Percentiles rank a stretch among this genome's conserved stretches.
Conservation (phyloP, 345 rosid species). For the Murraya koenigii region DNA sequence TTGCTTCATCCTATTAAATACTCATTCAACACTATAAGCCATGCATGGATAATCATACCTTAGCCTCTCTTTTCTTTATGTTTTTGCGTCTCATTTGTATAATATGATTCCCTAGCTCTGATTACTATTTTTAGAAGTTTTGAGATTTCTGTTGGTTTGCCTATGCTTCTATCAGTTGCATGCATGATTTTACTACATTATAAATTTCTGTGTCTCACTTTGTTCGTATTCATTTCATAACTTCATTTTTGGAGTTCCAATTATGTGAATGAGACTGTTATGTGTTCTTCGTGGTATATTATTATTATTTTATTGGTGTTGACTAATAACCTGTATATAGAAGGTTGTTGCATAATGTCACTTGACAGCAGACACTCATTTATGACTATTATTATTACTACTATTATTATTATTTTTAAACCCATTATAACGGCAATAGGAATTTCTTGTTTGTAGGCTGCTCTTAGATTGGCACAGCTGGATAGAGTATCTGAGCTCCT, state of each 20-base stretch:
- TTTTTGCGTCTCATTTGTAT: not conserved
- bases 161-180: not conserved
- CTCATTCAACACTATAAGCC: not conserved
- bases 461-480: constrained; percentile 82
- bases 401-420: too few relatives aligned
- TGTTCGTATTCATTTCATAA: not conserved
- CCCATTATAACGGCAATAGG: not conserved
- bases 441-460: constrained; percentile 54
- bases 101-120: not conserved
- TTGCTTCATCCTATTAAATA: not conserved
- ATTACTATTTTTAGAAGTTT: not conserved
- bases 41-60: not conserved
- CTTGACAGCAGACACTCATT: not conserved
- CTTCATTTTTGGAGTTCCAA: not conserved
- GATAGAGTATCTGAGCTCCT: constrained; percentile 80
- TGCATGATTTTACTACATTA: not conserved
- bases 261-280: not conserved
- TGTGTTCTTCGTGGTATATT: not conserved
- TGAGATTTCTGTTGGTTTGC: not conserved
- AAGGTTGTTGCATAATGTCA: constrained; percentile 5
- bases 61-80: not conserved
- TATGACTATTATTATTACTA: too few relatives aligned
- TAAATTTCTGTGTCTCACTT: not conserved
- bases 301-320: not conserved
- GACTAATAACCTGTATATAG: not conserved